Conservation (phyloP, 164 flowering plant species). For the Stephania japonica region DNA sequence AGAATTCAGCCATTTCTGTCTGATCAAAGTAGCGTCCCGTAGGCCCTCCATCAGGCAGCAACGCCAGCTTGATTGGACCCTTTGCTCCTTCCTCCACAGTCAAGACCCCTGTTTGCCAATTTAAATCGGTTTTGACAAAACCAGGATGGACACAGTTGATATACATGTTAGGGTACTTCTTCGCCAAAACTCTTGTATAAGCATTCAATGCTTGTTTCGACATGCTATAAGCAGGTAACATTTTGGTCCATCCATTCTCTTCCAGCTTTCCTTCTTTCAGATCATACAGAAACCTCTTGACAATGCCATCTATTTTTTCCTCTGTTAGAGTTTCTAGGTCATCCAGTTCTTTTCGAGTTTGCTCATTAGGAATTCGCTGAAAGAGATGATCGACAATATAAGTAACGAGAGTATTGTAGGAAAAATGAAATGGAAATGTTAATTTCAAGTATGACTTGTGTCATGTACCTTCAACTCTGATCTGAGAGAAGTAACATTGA, state of each 20-base stretch:
- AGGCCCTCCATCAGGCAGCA: constrained; percentile 16
- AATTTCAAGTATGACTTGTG: background rate
- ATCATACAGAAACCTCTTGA: constrained; percentile 12
- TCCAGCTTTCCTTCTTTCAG: constrained; percentile 12
- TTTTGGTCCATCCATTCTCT: constrained; percentile 13
- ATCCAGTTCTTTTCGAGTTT: constrained; percentile 11
- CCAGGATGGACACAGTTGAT: constrained; percentile 19
- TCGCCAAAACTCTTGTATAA: constrained; percentile 16
- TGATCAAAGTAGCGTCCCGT: constrained; percentile 13
- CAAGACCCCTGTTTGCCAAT: constrained; percentile 14
- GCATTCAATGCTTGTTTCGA: constrained; percentile 13
- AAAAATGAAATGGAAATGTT: background rate
- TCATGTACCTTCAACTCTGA: constrained; percentile 15
- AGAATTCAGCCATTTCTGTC: constrained; percentile 11
- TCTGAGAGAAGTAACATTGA: constrained; percentile 16
- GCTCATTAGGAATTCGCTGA: constrained; percentile 16
- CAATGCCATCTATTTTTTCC: constrained; percentile 9
- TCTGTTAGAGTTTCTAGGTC: constrained; percentile 7
- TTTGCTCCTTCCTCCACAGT: constrained; percentile 16
- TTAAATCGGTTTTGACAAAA: constrained; percentile 17
- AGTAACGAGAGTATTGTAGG: background rate
- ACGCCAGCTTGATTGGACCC: constrained; percentile 17
- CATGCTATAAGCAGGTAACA: constrained; percentile 16
- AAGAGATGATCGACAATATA: background rate
- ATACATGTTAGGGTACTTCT: constrained; percentile 11